Evolutionary conservation across 208 protist species (phyloP), one percentile per base, ranked within the genome.

Genomic region (Trichomonas tenax): DNA sequence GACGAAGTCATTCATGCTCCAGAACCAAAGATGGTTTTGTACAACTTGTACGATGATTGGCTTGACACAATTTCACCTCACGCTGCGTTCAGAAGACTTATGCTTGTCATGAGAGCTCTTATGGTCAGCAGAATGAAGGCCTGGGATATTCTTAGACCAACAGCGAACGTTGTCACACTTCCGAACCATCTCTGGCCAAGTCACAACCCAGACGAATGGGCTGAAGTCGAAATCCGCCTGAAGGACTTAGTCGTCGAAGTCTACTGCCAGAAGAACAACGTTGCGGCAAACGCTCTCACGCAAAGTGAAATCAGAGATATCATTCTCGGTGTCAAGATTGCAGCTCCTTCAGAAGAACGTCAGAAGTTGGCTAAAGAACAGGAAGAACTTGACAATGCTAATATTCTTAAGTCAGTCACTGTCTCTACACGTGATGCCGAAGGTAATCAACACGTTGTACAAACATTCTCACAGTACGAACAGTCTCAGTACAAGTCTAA

Each of bases 31-130:
- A 98, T 99, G 97, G 98, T 99, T 96, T 97, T 99, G 84, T 99
- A 99, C 97, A 99, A 99, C 97, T 97, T 99, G 46, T 99, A 99
- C 98, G 99, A 99, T 97, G 99, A 99, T 97, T 99, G 99, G 99
- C 98, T 99, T 63, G 98, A 99, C 96, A 98, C 98, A 49, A 99
- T 99, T 95, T 98, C 99, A 90, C 98, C 98, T 15, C 99, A 99
- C 98, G 99, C 99, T 34, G 99, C 99, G 86, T 99, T 99, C 97
- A 98, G 98, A 84, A 97, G 99, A 95, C 97, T 99, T 23, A 99
- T 99, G 96, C 98, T 99, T 34, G 99, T 99, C 58, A 98, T 99
- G 95, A 98, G 99, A 63, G 98, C 99, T 36, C 98, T 99, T 40
- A 98, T 99, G 96, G 98, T 99, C 26, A 99, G 99, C 97, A 96